phyloP scores from a whole-genome alignment of 345 rosid species.

The Citrus cavaleriei region DNA sequence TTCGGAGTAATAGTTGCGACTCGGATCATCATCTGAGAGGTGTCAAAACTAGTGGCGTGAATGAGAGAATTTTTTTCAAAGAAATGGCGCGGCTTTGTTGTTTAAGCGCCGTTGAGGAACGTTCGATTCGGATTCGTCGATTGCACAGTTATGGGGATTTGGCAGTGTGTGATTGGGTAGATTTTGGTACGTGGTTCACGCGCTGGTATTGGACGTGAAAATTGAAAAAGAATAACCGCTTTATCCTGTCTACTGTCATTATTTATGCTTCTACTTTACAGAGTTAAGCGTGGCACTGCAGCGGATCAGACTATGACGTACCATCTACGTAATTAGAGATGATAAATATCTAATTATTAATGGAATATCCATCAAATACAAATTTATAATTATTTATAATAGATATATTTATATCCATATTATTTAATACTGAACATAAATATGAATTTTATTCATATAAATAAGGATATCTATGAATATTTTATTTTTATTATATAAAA shows the following conservation, averaged over 20 bases:
- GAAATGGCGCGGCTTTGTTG: background rate
- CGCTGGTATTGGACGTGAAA: background rate
- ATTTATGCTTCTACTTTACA: no score
- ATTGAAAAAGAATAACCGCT: background rate
- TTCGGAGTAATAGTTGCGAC: conserved; percentile 25
- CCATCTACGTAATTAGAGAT: no score
- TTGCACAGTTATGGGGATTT: background rate
- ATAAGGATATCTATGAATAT: accelerated
- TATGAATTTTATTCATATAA: no score
- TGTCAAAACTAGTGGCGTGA: background rate
- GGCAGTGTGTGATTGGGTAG: background rate
- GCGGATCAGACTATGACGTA: background rate
- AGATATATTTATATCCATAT: accelerated
- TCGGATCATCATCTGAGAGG: background rate
- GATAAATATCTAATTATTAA: accelerated
- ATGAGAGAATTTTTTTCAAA: background rate
- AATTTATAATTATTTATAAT: no score
- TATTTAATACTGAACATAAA: accelerated
- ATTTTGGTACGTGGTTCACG: background rate
- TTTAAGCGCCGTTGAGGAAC: background rate
- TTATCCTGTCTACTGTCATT: no score
- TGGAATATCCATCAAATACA: accelerated
- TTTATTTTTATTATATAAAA: no score
- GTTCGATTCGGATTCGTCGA: background rate
- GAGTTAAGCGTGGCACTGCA: background rate